A percentile compares a stretch with the other conserved stretches of the same genome.
These are phyloP conservation scores for Coprinopsis sp. DNA, from an alignment of 768 basidiomycete genomes.

Conservation along the genomic window DNA sequence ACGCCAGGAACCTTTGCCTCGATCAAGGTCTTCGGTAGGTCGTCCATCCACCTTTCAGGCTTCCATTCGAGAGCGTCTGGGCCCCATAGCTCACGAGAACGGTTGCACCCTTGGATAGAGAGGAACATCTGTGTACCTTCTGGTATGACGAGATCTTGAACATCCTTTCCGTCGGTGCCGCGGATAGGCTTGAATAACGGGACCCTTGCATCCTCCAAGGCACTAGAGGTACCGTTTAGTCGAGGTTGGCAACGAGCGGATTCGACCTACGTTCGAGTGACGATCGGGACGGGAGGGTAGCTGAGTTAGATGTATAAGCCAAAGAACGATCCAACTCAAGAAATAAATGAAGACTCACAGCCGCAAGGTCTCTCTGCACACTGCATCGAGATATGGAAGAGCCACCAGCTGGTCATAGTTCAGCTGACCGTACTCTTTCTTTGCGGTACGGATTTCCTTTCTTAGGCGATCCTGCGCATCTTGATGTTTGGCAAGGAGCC, in stretches of 20 bases:
- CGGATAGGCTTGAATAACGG: constrained; percentile 21
- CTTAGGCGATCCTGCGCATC: too few species aligned
- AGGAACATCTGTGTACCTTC: constrained; percentile 28
- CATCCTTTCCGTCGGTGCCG: constrained; percentile 18
- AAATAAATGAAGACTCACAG: too few species aligned
- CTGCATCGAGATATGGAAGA: constrained; percentile 33
- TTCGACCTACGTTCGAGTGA: too few species aligned
- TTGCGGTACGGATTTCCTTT: too few species aligned
- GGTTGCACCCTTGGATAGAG: constrained; percentile 34
- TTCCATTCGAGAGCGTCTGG: constrained; percentile 43
- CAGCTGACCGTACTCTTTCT: constrained; percentile 23
- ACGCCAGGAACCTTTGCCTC: constrained; percentile 38
- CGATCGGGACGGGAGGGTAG: constrained; percentile 17
- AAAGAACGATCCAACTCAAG: too few species aligned
- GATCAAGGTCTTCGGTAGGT: constrained; percentile 20
- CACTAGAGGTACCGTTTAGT: too few species aligned
- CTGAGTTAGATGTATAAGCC: constrained; percentile 21
- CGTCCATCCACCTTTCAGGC: constrained; percentile 43
- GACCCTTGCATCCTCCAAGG: constrained; percentile 18
- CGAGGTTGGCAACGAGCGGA: too few species aligned
- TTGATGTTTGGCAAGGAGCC: too few species aligned
- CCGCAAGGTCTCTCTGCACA: constrained; percentile 34
- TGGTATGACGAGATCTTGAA: constrained; percentile 29
- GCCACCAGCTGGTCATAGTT: constrained; percentile 33
- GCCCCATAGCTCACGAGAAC: constrained; percentile 41